phyloP scores from a whole-genome alignment of 1,284 basidiomycete genomes.

The Pseudomicrostroma phylloplanum region DNA sequence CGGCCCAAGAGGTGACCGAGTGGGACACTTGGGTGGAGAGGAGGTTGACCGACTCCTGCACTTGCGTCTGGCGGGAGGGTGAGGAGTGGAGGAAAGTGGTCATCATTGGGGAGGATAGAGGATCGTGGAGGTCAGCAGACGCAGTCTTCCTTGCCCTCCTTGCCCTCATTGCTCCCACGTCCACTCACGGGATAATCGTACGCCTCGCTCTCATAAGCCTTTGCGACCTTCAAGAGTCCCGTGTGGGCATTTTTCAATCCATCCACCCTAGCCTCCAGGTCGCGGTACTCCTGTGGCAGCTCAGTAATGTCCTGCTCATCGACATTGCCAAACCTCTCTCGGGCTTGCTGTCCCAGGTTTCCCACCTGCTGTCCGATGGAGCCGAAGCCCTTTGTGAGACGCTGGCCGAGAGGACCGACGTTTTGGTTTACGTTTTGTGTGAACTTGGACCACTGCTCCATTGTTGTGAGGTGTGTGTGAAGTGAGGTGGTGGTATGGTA shows the following conservation, averaged over 20 bases:
- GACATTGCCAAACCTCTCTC: slow-evolving; percentile 80
- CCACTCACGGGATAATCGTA: slow-evolving; percentile 43
- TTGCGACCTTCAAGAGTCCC: slow-evolving; percentile 63
- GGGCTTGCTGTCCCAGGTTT: slow-evolving; percentile 31
- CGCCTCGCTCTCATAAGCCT: slow-evolving; percentile 41
- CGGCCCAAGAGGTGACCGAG: slow-evolving; percentile 80
- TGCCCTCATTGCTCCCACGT: background rate
- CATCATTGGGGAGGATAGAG: background rate
- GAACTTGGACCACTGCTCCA: slow-evolving; percentile 71
- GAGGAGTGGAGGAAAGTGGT: background rate
- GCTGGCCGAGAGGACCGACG: slow-evolving; percentile 51
- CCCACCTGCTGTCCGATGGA: slow-evolving; percentile 68
- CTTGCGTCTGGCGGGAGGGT: slow-evolving; percentile 34
- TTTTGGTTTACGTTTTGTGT: slow-evolving; percentile 30
- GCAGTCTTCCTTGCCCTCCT: slow-evolving; percentile 58
- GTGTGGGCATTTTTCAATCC: slow-evolving; percentile 71
- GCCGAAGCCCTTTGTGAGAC: slow-evolving; percentile 73
- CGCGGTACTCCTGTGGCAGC: slow-evolving; percentile 73
- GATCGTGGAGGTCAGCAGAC: background rate
- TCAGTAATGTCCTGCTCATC: slow-evolving; percentile 90
- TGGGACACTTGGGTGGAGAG: slow-evolving; percentile 60
- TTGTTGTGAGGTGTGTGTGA: slow-evolving; percentile 47
- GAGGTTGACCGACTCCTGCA: slow-evolving; percentile 57
- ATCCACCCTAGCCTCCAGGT: slow-evolving; percentile 89
- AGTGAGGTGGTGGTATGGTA: background rate